Evolutionary conservation across 2,329 filamentous ascomycete genomes (phyloP).

Genomic region (Anisogramma anomala): DNA sequence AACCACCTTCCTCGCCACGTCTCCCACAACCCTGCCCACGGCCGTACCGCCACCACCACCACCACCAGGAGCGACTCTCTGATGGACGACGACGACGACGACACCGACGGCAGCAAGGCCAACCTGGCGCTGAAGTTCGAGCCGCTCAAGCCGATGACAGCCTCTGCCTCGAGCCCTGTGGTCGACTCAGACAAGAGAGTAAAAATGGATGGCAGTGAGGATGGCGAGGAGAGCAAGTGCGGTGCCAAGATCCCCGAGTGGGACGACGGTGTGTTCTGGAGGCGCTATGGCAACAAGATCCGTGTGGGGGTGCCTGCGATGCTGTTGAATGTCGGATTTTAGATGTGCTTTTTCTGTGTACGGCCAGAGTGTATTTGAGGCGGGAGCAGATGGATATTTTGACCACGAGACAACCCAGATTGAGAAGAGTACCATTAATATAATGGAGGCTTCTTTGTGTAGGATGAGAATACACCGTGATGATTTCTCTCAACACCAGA

Average conservation of each 20-base stretch:
- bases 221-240: neutral
- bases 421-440: neutral
- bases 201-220: neutral
- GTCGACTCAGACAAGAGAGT: neutral
- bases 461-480: too few species aligned
- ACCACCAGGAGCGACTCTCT: neutral
- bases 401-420: neutral
- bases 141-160: neutral
- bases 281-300: slow-evolving; percentile 18
- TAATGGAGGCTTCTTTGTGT: too few species aligned
- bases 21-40: neutral
- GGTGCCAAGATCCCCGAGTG: slow-evolving; percentile 12
- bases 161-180: neutral
- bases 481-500: too few species aligned
- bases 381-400: neutral
- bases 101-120: too few species aligned
- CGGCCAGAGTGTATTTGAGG: neutral
- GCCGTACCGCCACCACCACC: neutral
- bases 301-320: slow-evolving; percentile 6
- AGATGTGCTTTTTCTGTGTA: neutral
- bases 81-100: neutral
- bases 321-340: neutral
- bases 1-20: neutral
- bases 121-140: neutral
- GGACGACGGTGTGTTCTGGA: slow-evolving; percentile 16